Conservation (phyloP, 2,329 filamentous ascomycete genomes). For the Dissoconium aciculare region DNA sequence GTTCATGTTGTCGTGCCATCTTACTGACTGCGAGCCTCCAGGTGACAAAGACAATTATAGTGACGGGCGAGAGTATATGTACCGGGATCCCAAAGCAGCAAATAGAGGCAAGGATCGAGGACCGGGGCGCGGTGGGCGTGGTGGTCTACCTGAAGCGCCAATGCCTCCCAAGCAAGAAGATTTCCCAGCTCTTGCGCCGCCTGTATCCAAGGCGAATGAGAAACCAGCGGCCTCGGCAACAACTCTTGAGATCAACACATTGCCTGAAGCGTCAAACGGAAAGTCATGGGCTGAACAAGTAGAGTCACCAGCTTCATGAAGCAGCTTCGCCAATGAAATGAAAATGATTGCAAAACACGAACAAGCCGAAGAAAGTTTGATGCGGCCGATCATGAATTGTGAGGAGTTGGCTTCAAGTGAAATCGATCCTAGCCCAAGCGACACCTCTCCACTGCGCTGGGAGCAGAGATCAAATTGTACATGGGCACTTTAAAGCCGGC, state of each 20-base stretch:
- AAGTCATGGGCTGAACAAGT: constrained; percentile 34
- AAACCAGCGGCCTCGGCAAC: constrained; percentile 1
- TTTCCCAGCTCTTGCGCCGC: constrained; percentile 35
- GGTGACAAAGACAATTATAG: constrained; percentile 20
- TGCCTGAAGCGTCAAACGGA: constrained; percentile 6
- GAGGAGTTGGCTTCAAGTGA: no score
- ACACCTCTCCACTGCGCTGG: no score
- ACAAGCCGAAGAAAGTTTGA: no score
- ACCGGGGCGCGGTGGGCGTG: constrained; percentile 14
- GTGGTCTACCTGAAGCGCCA: constrained; percentile 7
- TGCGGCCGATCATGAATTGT: no score
- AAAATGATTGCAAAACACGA: no score
- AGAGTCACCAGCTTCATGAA: no score
- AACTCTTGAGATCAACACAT: constrained; percentile 3
- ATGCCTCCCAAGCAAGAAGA: constrained; percentile 28
- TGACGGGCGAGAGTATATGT: constrained; percentile 23
- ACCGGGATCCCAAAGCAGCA: constrained; percentile 16
- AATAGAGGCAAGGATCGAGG: constrained; percentile 7
- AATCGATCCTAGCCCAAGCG: no score
- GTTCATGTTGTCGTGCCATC: no score
- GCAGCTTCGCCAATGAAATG: no score
- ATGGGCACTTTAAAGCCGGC: no score
- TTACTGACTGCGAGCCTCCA: no score
- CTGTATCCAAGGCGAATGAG: constrained; percentile 8
- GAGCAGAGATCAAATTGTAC: no score